phyloP scores from a whole-genome alignment of 2,329 filamentous ascomycete genomes.

The Stagonosporopsis vannaccii region DNA sequence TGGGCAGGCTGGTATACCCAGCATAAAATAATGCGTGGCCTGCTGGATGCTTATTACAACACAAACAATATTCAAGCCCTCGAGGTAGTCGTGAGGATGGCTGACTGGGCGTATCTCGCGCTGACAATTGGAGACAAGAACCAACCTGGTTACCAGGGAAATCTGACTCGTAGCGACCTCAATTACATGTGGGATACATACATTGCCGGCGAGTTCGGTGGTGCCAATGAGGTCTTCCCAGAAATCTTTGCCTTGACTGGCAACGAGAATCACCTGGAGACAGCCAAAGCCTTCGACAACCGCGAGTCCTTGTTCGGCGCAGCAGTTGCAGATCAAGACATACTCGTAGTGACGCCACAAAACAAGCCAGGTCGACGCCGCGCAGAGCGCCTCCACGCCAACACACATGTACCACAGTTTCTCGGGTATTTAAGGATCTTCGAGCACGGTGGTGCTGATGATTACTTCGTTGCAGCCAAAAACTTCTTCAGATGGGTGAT shows the following conservation, averaged over 20 bases:
- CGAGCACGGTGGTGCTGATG: constrained; percentile 1
- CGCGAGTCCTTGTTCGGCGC: constrained; percentile 7
- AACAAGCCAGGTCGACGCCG: constrained; percentile 6
- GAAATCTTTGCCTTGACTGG: constrained; percentile 6
- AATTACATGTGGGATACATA: constrained; percentile 15
- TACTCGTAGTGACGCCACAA: constrained; percentile 1
- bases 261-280: constrained; percentile 1
- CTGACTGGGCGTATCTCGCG: constrained; percentile 5
- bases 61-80: constrained; percentile 5
- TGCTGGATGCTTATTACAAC: constrained; percentile 5
- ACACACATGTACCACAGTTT: constrained; percentile 6
- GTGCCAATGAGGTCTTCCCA: constrained; percentile 6
- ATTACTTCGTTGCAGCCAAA: constrained; percentile 5
- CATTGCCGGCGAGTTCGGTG: constrained; percentile 7
- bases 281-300: constrained; percentile 5
- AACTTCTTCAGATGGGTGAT: constrained; percentile 6
- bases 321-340: not conserved
- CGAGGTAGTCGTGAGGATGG: constrained; percentile 4
- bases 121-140: constrained; percentile 6
- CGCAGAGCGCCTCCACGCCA: constrained; percentile 6
- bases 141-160: constrained; percentile 6
- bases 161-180: constrained; percentile 8
- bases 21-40: constrained; percentile 9
- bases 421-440: constrained; percentile 2
- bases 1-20: constrained; percentile 10